phyloP scores from a whole-genome alignment of 2,329 filamentous ascomycete genomes.

The Magnaporthiopsis rhizophila region DNA sequence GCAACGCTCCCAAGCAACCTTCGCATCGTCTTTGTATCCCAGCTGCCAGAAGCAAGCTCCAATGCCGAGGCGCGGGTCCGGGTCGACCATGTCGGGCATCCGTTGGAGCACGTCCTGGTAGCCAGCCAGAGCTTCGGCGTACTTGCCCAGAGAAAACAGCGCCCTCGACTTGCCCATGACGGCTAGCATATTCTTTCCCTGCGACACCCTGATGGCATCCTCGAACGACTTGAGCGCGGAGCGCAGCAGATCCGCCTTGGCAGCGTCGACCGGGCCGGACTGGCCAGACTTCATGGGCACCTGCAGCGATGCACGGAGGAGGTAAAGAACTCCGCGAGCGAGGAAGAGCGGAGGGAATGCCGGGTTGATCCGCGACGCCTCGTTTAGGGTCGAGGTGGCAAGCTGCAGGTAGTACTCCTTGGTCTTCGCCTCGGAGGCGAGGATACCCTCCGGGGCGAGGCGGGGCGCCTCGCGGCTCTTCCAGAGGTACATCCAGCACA shows the following conservation, averaged over 20 bases:
- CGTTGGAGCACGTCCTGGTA: constrained; percentile 85
- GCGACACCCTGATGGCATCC: constrained; percentile 78
- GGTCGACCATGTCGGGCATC: constrained; percentile 82
- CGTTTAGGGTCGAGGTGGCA: constrained; percentile 87
- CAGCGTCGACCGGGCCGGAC: constrained; percentile 58
- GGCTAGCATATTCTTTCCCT: constrained; percentile 85
- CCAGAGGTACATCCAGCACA: constrained; percentile 87
- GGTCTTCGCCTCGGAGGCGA: constrained; percentile 67
- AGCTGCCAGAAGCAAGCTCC: constrained; percentile 95
- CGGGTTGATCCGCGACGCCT: constrained; percentile 89
- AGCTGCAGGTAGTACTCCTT: constrained; percentile 90
- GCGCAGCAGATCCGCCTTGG: constrained; percentile 71
- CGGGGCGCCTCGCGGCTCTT: constrained; percentile 75
- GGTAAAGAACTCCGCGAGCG: constrained; percentile 79
- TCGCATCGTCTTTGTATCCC: constrained; percentile 88
- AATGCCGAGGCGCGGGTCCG: constrained; percentile 91
- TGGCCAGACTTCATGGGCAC: constrained; percentile 61
- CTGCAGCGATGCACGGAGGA: constrained; percentile 80
- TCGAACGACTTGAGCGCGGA: constrained; percentile 90
- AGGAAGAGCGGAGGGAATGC: constrained; percentile 86
- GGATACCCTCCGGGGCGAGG: constrained; percentile 51
- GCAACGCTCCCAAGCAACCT: constrained; percentile 79
- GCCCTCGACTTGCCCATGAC: constrained; percentile 83
- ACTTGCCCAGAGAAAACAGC: constrained; percentile 79
- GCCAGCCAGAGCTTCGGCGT: constrained; percentile 68